These are phyloP conservation scores for Neurospora africana DNA, from an alignment of 495 filamentous ascomycete genomes.

Conservation along the genomic window DNA sequence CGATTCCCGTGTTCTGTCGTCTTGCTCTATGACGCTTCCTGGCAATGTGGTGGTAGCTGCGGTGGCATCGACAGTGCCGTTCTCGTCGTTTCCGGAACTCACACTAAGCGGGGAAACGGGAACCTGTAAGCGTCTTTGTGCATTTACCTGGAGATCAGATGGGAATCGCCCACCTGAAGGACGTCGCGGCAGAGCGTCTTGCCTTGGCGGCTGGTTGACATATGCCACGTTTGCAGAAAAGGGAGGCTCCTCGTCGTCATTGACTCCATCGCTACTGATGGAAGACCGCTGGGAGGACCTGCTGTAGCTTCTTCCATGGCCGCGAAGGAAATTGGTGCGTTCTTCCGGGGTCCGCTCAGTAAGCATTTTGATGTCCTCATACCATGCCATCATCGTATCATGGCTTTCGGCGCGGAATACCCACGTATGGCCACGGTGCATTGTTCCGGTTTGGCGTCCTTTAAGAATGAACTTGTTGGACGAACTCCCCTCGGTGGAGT, in stretches of 20 bases:
- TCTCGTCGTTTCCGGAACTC: constrained; percentile 49
- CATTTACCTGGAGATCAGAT: constrained; percentile 69
- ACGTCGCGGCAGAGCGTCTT: constrained; percentile 44
- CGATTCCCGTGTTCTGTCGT: neutral
- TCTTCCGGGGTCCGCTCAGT: constrained; percentile 86
- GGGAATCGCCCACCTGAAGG: constrained; percentile 85
- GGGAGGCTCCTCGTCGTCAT: constrained; percentile 76
- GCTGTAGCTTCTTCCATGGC: constrained; percentile 65
- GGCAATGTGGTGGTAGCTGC: constrained; percentile 42
- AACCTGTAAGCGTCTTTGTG: constrained; percentile 59
- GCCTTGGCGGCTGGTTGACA: constrained; percentile 30
- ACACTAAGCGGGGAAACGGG: constrained; percentile 68
- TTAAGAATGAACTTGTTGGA: constrained; percentile 99
- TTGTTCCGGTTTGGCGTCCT: constrained; percentile 81
- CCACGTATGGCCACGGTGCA: constrained; percentile 96
- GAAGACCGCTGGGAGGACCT: constrained; percentile 51
- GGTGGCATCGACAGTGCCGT: constrained; percentile 42
- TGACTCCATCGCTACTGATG: constrained; percentile 63
- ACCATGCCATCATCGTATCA: constrained; percentile 97
- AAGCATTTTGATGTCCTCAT: constrained; percentile 77
- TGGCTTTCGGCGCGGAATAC: constrained; percentile 92
- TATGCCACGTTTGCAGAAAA: constrained; percentile 52
- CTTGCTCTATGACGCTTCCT: constrained; percentile 32
- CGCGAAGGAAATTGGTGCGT: constrained; percentile 72
- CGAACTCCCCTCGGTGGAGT: constrained; percentile 70